A percentile compares a stretch with the other conserved stretches of the same genome.
Conservation (phyloP, 2,329 filamentous ascomycete genomes). For the Alternaria longipes region DNA sequence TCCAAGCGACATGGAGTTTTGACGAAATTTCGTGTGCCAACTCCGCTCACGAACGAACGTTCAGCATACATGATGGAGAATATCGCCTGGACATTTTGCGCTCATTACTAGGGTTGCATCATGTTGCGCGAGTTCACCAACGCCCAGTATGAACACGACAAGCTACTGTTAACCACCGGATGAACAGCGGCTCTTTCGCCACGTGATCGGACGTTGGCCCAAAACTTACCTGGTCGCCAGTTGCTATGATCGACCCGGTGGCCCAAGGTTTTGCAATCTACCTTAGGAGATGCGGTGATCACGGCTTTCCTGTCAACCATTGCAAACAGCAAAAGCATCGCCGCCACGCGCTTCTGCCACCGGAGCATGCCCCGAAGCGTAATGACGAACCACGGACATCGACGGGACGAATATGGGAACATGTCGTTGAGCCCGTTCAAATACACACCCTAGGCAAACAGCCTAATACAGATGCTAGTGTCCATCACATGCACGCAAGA, state of each 20-base stretch:
- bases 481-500: neutral
- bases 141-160: neutral
- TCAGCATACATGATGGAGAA: too few relatives aligned
- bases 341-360: neutral
- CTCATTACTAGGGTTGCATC: neutral
- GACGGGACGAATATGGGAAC: neutral
- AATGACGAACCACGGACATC: neutral
- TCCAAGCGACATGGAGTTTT: neutral
- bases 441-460: neutral
- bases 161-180: conserved; percentile 7
- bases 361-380: neutral
- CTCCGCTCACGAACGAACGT: neutral
- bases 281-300: neutral
- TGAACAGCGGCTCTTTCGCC: conserved; percentile 6
- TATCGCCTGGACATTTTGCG: neutral
- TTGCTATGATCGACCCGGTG: conserved; percentile 6
- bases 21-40: too few relatives aligned
- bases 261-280: neutral
- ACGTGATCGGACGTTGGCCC: conserved; percentile 1
- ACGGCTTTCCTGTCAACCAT: neutral
- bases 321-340: neutral
- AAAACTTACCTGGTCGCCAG: conserved; percentile 2
- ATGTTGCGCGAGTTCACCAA: neutral
- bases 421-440: neutral
- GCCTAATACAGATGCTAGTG: conserved; percentile 3